phyloP scores from a whole-genome alignment of 2,329 filamentous ascomycete genomes.

The Beauveria sp. region DNA sequence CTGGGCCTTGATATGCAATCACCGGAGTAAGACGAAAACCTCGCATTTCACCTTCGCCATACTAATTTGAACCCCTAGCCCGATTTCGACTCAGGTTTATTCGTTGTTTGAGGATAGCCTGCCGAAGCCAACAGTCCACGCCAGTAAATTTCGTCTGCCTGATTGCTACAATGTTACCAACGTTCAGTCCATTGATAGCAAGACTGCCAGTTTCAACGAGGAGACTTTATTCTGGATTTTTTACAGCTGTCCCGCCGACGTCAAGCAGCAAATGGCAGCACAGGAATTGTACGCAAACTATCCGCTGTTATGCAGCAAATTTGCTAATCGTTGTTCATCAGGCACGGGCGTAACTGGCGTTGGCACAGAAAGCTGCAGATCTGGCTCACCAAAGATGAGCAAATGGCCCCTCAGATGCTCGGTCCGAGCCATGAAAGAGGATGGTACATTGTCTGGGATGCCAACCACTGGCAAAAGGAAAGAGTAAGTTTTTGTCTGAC shows the following conservation, averaged over 20 bases:
- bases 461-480: slow-evolving; percentile 54
- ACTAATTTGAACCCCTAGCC: slow-evolving; percentile 24
- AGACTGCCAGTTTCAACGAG: slow-evolving; percentile 60
- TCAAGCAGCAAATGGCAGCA: slow-evolving; percentile 57
- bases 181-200: slow-evolving; percentile 56
- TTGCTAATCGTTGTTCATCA: slow-evolving; percentile 21
- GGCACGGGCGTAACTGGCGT: slow-evolving; percentile 57
- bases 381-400: slow-evolving; percentile 61
- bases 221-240: slow-evolving; percentile 65
- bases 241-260: slow-evolving; percentile 56
- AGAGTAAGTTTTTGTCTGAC: slow-evolving; percentile 37
- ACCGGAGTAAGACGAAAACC: slow-evolving; percentile 42
- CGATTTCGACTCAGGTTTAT: slow-evolving; percentile 52
- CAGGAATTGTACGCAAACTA: slow-evolving; percentile 49
- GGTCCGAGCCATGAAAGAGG: slow-evolving; percentile 54
- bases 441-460: slow-evolving; percentile 61
- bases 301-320: too few relatives aligned
- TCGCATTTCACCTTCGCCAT: not conserved
- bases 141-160: slow-evolving; percentile 48
- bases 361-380: slow-evolving; percentile 61
- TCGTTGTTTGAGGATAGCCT: slow-evolving; percentile 54
- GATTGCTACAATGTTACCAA: slow-evolving; percentile 63
- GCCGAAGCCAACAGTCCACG: slow-evolving; percentile 44
- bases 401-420: slow-evolving; percentile 54
- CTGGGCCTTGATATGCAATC: slow-evolving; percentile 52